Evolutionary conservation across 2,329 filamentous ascomycete species (phyloP).

Genomic region (Penicillium expansum): DNA sequence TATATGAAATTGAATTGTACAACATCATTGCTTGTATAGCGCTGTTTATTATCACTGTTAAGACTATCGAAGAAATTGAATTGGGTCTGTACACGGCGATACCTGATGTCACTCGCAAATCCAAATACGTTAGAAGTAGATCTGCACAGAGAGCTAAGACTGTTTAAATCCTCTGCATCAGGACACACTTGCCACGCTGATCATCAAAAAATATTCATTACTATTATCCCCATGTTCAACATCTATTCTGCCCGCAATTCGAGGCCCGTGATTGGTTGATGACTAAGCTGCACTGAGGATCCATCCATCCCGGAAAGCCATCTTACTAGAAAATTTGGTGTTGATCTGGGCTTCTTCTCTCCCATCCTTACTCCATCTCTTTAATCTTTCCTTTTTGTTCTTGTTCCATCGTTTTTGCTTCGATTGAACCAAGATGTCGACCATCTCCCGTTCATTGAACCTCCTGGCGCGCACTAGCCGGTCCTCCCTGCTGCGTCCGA

Average conservation of each 20-base stretch:
- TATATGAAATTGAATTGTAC: background rate
- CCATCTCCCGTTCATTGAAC: conserved; percentile 72
- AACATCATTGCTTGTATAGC: background rate
- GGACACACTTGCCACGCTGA: background rate
- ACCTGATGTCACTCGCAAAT: background rate
- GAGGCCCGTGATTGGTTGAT: conserved; percentile 34
- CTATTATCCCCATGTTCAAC: background rate
- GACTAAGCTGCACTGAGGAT: conserved; percentile 35
- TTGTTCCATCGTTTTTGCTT: conserved; percentile 31
- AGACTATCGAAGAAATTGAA: background rate
- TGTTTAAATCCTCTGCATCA: background rate
- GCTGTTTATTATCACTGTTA: background rate
- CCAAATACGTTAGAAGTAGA: background rate
- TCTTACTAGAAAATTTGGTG: conserved; percentile 35
- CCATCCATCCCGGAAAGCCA: conserved; percentile 7
- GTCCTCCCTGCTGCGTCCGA: conserved; percentile 66
- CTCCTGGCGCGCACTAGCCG: conserved; percentile 81
- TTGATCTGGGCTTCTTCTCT: conserved; percentile 23
- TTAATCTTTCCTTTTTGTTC: conserved; percentile 25
- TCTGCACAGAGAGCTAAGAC: background rate
- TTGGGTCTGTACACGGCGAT: background rate
- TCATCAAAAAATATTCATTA: background rate
- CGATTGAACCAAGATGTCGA: conserved; percentile 65
- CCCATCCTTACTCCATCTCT: conserved; percentile 28
- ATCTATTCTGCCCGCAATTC: conserved; percentile 28